Evolutionary conservation across 2,329 filamentous ascomycete species (phyloP).

Genomic region (Sporothrix brasiliensis): DNA sequence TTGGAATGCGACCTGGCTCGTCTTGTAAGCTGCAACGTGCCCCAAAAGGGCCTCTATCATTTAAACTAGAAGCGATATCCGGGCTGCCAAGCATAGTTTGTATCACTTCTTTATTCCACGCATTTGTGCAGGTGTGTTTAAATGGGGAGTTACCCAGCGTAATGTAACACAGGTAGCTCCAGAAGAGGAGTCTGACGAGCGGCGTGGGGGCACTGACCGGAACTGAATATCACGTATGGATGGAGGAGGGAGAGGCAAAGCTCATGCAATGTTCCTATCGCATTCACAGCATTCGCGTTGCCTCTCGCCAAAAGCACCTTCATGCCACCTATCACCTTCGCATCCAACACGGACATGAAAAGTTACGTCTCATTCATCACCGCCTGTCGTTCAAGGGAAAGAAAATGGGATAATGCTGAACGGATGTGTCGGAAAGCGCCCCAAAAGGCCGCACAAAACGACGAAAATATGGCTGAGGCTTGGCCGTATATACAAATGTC

Average conservation of each 20-base stretch:
- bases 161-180: constrained; percentile 23
- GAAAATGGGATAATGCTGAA: too few species aligned
- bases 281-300: neutral
- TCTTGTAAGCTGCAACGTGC: neutral
- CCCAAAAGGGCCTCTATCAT: neutral
- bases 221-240: neutral
- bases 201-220: constrained; percentile 4
- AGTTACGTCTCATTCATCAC: neutral
- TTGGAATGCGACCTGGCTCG: constrained; percentile 7
- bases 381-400: neutral
- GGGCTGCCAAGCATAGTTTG: constrained; percentile 1
- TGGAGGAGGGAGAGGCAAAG: neutral
- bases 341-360: neutral
- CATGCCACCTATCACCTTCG: neutral
- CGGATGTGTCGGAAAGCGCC: too few species aligned
- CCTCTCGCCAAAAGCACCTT: neutral
- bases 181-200: neutral
- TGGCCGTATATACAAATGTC: neutral
- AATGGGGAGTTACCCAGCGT: constrained; percentile 8
- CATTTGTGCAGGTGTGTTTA: neutral
- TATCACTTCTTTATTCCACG: neutral
- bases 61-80: neutral
- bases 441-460: neutral
- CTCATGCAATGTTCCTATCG: neutral
- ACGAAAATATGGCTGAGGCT: neutral